These are phyloP conservation scores for Coniochaeta pulveracea DNA, from an alignment of 2,329 filamentous ascomycete species.

Conservation along the genomic window DNA sequence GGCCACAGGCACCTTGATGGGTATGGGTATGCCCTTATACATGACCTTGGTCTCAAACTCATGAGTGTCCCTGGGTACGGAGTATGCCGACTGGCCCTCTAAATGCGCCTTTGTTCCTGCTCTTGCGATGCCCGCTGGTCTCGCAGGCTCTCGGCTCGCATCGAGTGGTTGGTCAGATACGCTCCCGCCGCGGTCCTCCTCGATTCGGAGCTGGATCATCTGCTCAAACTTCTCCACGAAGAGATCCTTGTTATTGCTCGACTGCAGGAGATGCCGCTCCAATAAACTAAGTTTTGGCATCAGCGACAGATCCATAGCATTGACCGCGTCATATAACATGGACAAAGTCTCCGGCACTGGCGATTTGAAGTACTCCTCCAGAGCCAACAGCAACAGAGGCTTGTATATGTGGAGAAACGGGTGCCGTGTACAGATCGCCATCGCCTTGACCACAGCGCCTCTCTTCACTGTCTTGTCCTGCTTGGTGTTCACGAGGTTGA, in stretches of 20 bases:
- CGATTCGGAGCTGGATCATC: constrained; percentile 76
- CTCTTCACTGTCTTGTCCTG: constrained; percentile 87
- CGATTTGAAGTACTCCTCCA: constrained; percentile 95
- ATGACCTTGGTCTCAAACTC: constrained; percentile 93
- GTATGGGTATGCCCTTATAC: constrained; percentile 94
- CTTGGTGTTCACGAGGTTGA: constrained; percentile 97
- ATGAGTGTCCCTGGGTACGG: constrained; percentile 84
- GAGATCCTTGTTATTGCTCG: constrained; percentile 87
- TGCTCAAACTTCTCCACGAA: constrained; percentile 97
- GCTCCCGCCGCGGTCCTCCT: constrained; percentile 44
- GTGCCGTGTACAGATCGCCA: constrained; percentile 97
- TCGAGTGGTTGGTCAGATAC: constrained; percentile 31
- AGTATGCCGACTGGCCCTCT: constrained; percentile 54
- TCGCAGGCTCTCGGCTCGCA: constrained; percentile 34
- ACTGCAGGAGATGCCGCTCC: constrained; percentile 76
- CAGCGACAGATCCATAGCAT: constrained; percentile 90
- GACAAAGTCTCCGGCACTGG: constrained; percentile 81
- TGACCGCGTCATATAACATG: constrained; percentile 83
- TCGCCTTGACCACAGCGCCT: constrained; percentile 91
- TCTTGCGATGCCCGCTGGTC: constrained; percentile 38
- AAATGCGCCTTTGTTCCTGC: constrained; percentile 53
- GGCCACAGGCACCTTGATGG: constrained; percentile 90
- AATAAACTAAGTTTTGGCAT: constrained; percentile 78
- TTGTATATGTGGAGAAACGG: constrained; percentile 99
- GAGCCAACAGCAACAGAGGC: constrained; percentile 78